Evolutionary conservation across 192 early-diverging fungal species (phyloP), one percentile per base, ranked within the genome.

Genomic region (Backusella tarrabulga): DNA sequence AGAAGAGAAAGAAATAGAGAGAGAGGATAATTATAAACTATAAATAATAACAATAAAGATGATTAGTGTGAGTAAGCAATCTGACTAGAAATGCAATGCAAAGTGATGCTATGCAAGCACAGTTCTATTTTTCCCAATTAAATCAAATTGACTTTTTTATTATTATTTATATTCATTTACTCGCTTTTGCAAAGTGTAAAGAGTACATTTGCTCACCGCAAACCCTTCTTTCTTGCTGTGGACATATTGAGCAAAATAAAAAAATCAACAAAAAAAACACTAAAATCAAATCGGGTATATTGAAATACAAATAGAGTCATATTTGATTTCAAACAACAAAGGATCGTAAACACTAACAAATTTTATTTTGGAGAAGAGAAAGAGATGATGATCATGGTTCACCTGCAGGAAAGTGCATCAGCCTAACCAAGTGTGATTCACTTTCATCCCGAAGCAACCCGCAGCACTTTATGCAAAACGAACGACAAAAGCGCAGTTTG

Each of bases 61-160:
- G 26, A 21, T 21, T 69, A 35, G 26, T 69, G 8, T 40, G 32
- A 3, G 34, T 69, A 34, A 35, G 17, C 34, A 69, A n/a, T 69
- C 35, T 69, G 36, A 70, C 29, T 3, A 70, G n/a, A 70, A 41
- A 41, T 70, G 68, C 68, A 70, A 42, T 70, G 68, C 38, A 41
- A 70, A 23, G 68, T 41, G 9, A 38, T 41, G 36, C 36, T 21
- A 35, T 70, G 68, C 68, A 41, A 70, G 40, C 19, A 70, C 36
- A 68, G 44, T 50, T 50, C 44, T 50, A 50, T 50, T 50, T 50
- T 50, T 50, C 44, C 44, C 5, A 50, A 50, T 50, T 19, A 50
- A 50, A 50, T 50, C 44, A 50, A 50, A 50, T 15, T 44, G 42
- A 44, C 42, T 44, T 15, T 50, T 50, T 50, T 50, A 19, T 50